Base-by-base conservation (phyloP, 768 basidiomycete species). In the Vishniacozyma victoriae region DNA sequence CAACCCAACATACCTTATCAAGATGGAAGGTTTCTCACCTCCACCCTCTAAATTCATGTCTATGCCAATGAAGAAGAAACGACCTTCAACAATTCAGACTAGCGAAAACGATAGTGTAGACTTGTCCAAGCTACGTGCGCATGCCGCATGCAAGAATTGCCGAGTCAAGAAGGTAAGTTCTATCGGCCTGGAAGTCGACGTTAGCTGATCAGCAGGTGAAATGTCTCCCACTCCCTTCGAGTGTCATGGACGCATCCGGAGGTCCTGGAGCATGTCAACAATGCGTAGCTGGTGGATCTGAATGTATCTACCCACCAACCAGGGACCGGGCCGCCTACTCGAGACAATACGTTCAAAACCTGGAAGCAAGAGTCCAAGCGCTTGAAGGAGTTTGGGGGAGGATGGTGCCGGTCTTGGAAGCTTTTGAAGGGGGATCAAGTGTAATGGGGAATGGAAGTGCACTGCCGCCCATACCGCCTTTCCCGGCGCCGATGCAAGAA, bases 331-430 rank as follows among this genome's bases (percentile, higher is more conserved):
- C 66, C 20, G 66, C 66, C 2, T 68, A 64, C 31, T 52, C 48
- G 37, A 42, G 66, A 18, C 66, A 68, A 40, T 68, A 68, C 26
- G 66, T 68, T 13, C 57, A 60, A 46, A 64, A 62, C 33, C 58
- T 68, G 19, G 62, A 68, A 45, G 26, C 40, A 6, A 60, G 66
- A 36, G 66, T 68, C 13, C 66, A 68, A 46, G 60, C 57, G 15
- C 44, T 68, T n/a, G 66, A 68, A 52, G 46, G 46, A 18, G 24
- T 62, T 7, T 44, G 60, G 33, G 38, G 26, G 13, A 50, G 66
- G 33, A 14, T 67, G 14, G 23, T 60, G 22, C 65, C 65, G 3
- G 42, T 67, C 16, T 25, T 67, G 25, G 60, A 64, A 19, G 52
- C 46, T 4, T 67, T 50, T 44, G 65, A 67, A 44, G 42, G 14